phyloP scores from a whole-genome alignment of 306 rosid species.

The Clitoria ternatea region DNA sequence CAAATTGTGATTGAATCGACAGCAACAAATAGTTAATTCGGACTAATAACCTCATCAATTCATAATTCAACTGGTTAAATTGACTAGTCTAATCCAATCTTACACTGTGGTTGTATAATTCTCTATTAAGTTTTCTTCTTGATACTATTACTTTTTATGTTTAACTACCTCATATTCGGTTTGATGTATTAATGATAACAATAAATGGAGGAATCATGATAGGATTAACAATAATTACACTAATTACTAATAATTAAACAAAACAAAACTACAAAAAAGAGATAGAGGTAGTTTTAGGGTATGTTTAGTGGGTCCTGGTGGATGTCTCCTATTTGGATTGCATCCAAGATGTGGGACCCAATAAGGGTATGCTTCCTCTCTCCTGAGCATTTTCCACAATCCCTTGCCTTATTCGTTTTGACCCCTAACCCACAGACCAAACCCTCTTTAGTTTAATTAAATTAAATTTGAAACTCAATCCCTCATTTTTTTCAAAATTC shows the following conservation, averaged over 20 bases:
- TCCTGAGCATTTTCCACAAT: slow-evolving; percentile 26
- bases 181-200: background rate
- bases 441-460: background rate
- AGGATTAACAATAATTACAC: background rate
- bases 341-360: slow-evolving; percentile 31
- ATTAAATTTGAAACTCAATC: background rate
- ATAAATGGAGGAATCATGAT: background rate
- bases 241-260: background rate
- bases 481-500: background rate
- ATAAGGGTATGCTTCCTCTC: slow-evolving; percentile 26
- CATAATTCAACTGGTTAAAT: too few species aligned
- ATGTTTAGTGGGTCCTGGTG: slow-evolving; percentile 21
- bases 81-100: too few species aligned
- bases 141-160: too few species aligned
- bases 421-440: slow-evolving; percentile 42
- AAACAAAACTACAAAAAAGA: background rate
- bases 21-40: too few species aligned
- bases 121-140: too few species aligned
- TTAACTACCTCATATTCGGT: too few species aligned
- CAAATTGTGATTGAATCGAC: too few species aligned
- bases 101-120: too few species aligned
- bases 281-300: too few species aligned
- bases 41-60: too few species aligned
- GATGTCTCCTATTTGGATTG: slow-evolving; percentile 31
- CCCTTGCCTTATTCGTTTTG: background rate